Conservation (phyloP, 345 rosid genomes). For the Bretschneidera sinensis region DNA sequence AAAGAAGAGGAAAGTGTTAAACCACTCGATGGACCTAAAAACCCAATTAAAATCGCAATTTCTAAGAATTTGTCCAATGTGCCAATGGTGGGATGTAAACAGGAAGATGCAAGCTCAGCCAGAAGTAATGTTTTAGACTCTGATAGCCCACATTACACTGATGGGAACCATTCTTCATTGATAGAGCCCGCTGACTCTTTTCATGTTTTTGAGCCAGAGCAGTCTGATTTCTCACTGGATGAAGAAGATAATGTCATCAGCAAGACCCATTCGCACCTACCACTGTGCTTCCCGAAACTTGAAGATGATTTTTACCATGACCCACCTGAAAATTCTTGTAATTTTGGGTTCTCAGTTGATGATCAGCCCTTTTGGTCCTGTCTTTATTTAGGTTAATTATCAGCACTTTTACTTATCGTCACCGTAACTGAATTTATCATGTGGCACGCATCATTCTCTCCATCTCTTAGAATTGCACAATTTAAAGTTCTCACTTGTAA, state of each 20-base stretch:
- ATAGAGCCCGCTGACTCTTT: constrained; percentile 41
- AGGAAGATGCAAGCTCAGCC: constrained; percentile 40
- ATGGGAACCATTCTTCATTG: constrained; percentile 22
- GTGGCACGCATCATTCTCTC: background rate
- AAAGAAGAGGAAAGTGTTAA: constrained; percentile 12
- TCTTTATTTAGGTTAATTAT: constrained; percentile 38
- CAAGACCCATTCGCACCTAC: constrained; percentile 27
- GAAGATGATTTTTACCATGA: constrained; percentile 21
- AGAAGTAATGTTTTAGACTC: constrained; percentile 48
- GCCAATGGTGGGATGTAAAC: constrained; percentile 20
- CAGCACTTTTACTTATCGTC: background rate
- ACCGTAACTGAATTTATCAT: no score
- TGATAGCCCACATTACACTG: constrained; percentile 32
- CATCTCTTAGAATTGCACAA: background rate
- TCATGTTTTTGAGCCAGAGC: constrained; percentile 32
- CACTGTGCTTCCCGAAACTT: constrained; percentile 25
- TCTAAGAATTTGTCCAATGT: constrained; percentile 4
- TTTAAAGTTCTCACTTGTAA: constrained; percentile 18
- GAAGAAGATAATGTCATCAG: constrained; percentile 34
- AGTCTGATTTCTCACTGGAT: constrained; percentile 43
- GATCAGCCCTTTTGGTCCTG: constrained; percentile 57
- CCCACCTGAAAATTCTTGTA: constrained; percentile 27
- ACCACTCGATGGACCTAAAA: constrained; percentile 13
- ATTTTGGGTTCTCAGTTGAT: constrained; percentile 39
- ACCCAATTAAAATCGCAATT: background rate